phyloP scores from a whole-genome alignment of 768 basidiomycete species.

The Tricholoma saponaceum region DNA sequence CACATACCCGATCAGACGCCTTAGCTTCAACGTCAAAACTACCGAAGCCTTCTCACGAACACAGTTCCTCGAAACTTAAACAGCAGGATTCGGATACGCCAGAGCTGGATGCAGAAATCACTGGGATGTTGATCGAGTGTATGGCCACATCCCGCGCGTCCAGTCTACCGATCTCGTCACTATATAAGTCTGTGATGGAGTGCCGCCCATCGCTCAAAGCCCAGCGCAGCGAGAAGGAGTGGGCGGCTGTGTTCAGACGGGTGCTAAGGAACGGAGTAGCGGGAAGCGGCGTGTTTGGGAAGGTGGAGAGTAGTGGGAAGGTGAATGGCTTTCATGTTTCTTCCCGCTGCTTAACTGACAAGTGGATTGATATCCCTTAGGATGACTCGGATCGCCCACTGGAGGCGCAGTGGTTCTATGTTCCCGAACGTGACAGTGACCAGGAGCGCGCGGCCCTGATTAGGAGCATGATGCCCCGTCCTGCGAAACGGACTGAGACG shows the following conservation, averaged over 20 bases:
- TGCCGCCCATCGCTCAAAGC: conserved; percentile 48
- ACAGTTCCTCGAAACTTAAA: neutral
- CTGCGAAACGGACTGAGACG: conserved; percentile 70
- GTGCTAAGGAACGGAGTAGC: conserved; percentile 46
- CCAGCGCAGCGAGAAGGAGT: conserved; percentile 38
- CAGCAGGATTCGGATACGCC: conserved; percentile 3
- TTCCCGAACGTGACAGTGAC: conserved; percentile 68
- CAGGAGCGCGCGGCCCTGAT: conserved; percentile 66
- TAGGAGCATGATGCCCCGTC: conserved; percentile 69
- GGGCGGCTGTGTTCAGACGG: conserved; percentile 44
- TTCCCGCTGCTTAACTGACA: neutral
- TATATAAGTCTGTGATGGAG: conserved; percentile 50
- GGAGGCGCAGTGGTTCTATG: conserved; percentile 74
- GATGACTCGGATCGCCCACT: conserved; percentile 46
- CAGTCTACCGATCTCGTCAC: conserved; percentile 49
- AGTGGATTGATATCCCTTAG: conserved; percentile 21
- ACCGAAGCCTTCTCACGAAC: neutral
- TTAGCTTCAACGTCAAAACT: conserved; percentile 3
- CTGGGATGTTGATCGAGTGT: conserved; percentile 66
- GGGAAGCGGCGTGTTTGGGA: conserved; percentile 64
- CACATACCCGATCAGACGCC: neutral
- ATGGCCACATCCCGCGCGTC: conserved; percentile 73
- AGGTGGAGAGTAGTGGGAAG: conserved; percentile 63
- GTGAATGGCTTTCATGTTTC: conserved; percentile 27
- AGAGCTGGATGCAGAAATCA: conserved; percentile 34